A percentile compares a stretch with the other conserved stretches of the same genome.
phyloP scores from a whole-genome alignment of 371 early-diverging fungal species.

The Choanephora cucurbitarum region DNA sequence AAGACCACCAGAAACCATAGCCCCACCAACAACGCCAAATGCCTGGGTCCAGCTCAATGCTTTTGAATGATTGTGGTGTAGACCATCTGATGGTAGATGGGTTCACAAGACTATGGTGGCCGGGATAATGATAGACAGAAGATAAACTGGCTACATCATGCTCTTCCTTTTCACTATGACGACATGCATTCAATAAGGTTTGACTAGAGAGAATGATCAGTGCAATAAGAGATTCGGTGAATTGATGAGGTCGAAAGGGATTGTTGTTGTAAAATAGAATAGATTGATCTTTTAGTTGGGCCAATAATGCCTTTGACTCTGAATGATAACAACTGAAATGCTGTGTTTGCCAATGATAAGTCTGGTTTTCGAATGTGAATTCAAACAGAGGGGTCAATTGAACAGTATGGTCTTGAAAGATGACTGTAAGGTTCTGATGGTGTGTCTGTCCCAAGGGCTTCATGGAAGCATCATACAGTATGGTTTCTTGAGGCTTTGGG shows the following conservation, averaged over 20 bases:
- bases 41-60: slow-evolving; percentile 46
- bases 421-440: slow-evolving; percentile 3
- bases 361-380: slow-evolving; percentile 16
- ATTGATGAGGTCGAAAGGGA: slow-evolving; percentile 14
- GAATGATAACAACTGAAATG: slow-evolving; percentile 19
- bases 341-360: slow-evolving; percentile 23
- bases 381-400: slow-evolving; percentile 27
- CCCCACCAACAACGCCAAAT: slow-evolving; percentile 47
- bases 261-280: slow-evolving; percentile 3
- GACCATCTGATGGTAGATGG: slow-evolving; percentile 7
- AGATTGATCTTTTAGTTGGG: slow-evolving; percentile 11
- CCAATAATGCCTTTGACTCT: slow-evolving; percentile 14
- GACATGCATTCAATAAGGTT: slow-evolving; percentile 19
- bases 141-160: slow-evolving; percentile 21
- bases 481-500: slow-evolving; percentile 8
- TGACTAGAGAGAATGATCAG: slow-evolving; percentile 34
- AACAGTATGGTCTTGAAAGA: too few relatives aligned
- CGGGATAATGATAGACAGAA: slow-evolving; percentile 25
- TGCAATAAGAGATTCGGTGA: slow-evolving; percentile 26
- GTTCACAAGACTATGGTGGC: slow-evolving; percentile 37
- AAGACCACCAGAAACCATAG: slow-evolving; percentile 46
- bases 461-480: slow-evolving; percentile 19
- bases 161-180: slow-evolving; percentile 22
- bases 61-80: slow-evolving; percentile 39
- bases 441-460: slow-evolving; percentile 30